Percentiles rank a stretch among this genome's conserved stretches.
These are phyloP conservation scores for Cryptosporidium meleagridis DNA, from an alignment of 169 alveolate species.

Conservation along the genomic window DNA sequence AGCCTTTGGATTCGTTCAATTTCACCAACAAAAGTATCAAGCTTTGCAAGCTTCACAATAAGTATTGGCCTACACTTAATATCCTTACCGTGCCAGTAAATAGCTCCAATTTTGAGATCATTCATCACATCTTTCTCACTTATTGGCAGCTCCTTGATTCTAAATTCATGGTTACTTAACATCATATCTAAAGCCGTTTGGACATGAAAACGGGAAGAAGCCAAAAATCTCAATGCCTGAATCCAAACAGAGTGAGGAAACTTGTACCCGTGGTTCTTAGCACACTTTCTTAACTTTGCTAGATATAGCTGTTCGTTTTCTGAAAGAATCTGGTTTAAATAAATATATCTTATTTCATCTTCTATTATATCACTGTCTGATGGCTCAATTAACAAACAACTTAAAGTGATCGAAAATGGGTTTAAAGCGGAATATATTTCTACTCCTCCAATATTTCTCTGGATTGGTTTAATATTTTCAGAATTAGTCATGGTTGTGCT, in stretches of 20 bases:
- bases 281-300: constrained; percentile 41
- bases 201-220: constrained; percentile 59
- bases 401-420: constrained; percentile 45
- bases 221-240: constrained; percentile 65
- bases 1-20: constrained; percentile 53
- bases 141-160: constrained; percentile 65
- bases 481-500: background rate
- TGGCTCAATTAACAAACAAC: constrained; percentile 59
- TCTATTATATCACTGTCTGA: constrained; percentile 31
- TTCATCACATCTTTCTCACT: constrained; percentile 41
- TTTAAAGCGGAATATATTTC: constrained; percentile 40
- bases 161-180: constrained; percentile 37
- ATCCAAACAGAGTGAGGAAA: constrained; percentile 63
- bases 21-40: constrained; percentile 61
- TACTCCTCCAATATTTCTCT: constrained; percentile 19
- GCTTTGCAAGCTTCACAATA: constrained; percentile 47
- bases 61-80: constrained; percentile 73
- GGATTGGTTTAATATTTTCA: background rate
- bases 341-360: constrained; percentile 64
- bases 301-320: constrained; percentile 58
- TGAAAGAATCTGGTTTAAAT: constrained; percentile 46
- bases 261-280: constrained; percentile 35
- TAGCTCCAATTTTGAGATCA: constrained; percentile 70
- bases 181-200: constrained; percentile 58
- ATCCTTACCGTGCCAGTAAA: constrained; percentile 78